Evolutionary conservation across 139 green algal genomes (phyloP), one percentile per base, ranked within the genome.

Genomic region (Chlorella sorokiniana): DNA sequence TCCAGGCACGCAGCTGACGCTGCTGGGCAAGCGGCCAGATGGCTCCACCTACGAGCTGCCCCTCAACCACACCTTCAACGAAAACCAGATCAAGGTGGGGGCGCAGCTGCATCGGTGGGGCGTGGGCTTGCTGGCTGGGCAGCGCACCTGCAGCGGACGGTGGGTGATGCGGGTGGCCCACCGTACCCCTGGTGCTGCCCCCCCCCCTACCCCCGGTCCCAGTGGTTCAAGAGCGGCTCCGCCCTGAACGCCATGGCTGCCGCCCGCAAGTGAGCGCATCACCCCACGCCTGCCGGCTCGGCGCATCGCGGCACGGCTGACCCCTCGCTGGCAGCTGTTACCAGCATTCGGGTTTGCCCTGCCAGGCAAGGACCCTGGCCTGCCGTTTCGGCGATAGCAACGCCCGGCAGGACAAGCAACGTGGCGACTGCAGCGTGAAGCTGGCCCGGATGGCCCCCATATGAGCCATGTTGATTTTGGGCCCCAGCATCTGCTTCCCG

Each of bases 41-140:
- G 95, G 95, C 85, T 86, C 74, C 70, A 96, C 87, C 11, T 98
- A 98, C 82, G 77, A 78, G 20, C 93, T 98, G 89, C 76, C 42
- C 29, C 87, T 98, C 5, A 97, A 97, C 91, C 95, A 98, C 77
- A 98, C 95, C 54, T 98, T 98, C 91, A 98, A 98, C 87, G 92
- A 96, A 27, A 96, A 96, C 86, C 94, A 98, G 89, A 95, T 98
- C 85, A 92, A 84, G 95, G 69, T 76, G 68, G 22, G 68, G 18
- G 35, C 2, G 35, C 4, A 3, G 61, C 29, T 37, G 52, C 8
- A 61, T 5, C 10, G n/a, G n/a, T n/a, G n/a, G n/a, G n/a, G n/a
- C n/a, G n/a, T n/a, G n/a, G n/a, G n/a, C n/a, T 59, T 59, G 48
- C 48, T 59, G 48, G 48, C 48, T 59, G 11, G 48, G 48, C 48